Evolutionary conservation across 805 yeast species (phyloP), one percentile per base, ranked within the genome.

Genomic region (Cyberlindnera mrakii): DNA sequence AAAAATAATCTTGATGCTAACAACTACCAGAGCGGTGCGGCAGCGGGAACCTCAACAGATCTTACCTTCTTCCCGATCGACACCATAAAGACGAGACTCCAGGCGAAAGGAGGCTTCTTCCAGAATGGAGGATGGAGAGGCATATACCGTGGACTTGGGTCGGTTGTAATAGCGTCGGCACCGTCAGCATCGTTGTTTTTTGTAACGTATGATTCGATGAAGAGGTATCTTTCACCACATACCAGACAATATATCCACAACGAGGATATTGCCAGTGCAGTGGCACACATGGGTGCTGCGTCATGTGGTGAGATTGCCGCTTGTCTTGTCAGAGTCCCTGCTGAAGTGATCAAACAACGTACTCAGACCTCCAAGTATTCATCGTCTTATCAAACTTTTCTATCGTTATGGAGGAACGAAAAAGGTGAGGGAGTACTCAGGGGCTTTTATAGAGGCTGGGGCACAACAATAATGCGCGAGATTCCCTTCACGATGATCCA

Each of bases 21-120:
- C 48, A 16, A 16, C 20, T 23, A 17, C 16, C 31, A 58, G 74
- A 80, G 90, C 57, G 99, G 99, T 32, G 99, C 86, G 7, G 82
- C 93, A 46, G 96, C 99, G 6, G 99, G 99, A 14, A 93, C 96
- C 2, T 82, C 95, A 6, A 90, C 97, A 1, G 99, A 93, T 65
- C 70, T 93, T 32, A 88, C 84, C 4, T 93, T 93, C 64, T 93
- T 91, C 69, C 99, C 99, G 13, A 87, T 93, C 33, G 99, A 93
- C 56, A 93, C 99, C 1, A 55, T 93, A 44, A 93, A 93, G 65
- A 93, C 99, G 0, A 71, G 99, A 44, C 68, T 93, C 14, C 99
- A 93, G 62, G 98, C 99, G 17, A 80, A 80, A 58, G 96, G 96
- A 30, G 99, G 99, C 0, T 91, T 93, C 57, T 86, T 88, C 62